These are phyloP conservation scores for Cryptococcus sp. DNA, from an alignment of 1,284 basidiomycete species.

Conservation along the genomic window DNA sequence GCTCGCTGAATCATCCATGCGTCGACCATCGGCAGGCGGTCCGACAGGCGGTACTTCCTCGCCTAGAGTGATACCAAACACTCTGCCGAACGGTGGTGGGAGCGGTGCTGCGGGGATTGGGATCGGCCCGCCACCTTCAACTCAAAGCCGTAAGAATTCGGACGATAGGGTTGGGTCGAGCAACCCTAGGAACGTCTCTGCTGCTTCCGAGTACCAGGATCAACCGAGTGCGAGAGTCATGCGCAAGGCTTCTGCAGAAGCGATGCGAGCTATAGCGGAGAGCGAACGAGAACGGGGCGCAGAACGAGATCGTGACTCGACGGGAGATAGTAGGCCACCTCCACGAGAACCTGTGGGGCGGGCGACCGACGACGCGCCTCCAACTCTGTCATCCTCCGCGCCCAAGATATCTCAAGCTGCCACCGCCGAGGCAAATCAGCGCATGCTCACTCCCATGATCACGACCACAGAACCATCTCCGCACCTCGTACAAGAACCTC, in stretches of 20 bases:
- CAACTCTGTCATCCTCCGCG: slow-evolving; percentile 9
- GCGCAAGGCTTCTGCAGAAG: slow-evolving; percentile 13
- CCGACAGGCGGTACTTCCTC: slow-evolving; percentile 7
- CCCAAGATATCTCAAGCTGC: background rate
- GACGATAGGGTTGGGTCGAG: slow-evolving; percentile 21
- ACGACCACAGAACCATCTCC: slow-evolving; percentile 41
- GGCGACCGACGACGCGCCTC: slow-evolving; percentile 7
- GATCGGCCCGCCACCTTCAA: slow-evolving; percentile 11
- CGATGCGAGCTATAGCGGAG: slow-evolving; percentile 17
- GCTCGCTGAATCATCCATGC: slow-evolving; percentile 22
- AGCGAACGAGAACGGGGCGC: background rate
- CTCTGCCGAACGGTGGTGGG: background rate
- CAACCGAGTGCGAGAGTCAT: slow-evolving; percentile 1
- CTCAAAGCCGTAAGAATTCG: slow-evolving; percentile 11
- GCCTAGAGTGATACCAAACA: slow-evolving; percentile 11
- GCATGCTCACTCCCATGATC: slow-evolving; percentile 29
- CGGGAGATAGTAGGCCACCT: background rate
- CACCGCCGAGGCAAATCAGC: background rate
- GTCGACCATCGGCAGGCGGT: slow-evolving; percentile 14
- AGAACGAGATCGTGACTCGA: slow-evolving; percentile 1
- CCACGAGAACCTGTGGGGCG: slow-evolving; percentile 1
- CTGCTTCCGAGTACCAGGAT: slow-evolving; percentile 22
- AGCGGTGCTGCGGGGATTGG: slow-evolving; percentile 6
- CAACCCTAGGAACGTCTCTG: slow-evolving; percentile 17
- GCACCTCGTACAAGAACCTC: slow-evolving; percentile 19